These are phyloP conservation scores for Tulasnella sp. DNA, from an alignment of 768 basidiomycete genomes.

Conservation along the genomic window DNA sequence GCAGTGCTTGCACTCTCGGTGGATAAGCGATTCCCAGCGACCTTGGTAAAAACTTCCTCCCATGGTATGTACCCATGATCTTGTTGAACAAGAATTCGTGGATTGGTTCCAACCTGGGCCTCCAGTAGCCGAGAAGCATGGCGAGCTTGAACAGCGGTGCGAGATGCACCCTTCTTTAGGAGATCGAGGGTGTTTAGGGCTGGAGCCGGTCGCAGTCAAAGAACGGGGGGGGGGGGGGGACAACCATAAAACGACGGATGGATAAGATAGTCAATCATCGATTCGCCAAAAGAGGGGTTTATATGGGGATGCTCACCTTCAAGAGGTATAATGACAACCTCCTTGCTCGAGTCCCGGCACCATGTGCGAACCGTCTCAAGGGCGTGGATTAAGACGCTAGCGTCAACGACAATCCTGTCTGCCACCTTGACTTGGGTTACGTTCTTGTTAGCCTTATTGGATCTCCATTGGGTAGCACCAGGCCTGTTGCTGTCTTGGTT, in stretches of 20 bases:
- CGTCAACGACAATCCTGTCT: conserved; percentile 60
- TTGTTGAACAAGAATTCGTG: conserved; percentile 73
- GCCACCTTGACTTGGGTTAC: not conserved
- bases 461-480: conserved; percentile 1
- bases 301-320: conserved; percentile 58
- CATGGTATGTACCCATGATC: conserved; percentile 80
- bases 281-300: not conserved
- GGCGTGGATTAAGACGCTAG: conserved; percentile 75
- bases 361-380: conserved; percentile 76
- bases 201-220: conserved; percentile 35
- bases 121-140: conserved; percentile 86
- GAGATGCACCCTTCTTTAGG: conserved; percentile 82
- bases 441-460: not conserved
- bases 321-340: conserved; percentile 77
- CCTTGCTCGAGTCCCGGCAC: conserved; percentile 70
- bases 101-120: conserved; percentile 76
- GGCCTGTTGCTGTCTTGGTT: conserved; percentile 20
- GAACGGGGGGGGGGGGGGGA: not conserved
- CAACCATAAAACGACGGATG: not conserved
- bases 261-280: not conserved
- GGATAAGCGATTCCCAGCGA: conserved; percentile 19
- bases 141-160: conserved; percentile 76
- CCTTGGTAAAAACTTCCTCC: conserved; percentile 62
- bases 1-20: conserved; percentile 20
- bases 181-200: conserved; percentile 88